phyloP scores from a whole-genome alignment of 768 basidiomycete genomes.

The Pholiota microspora region DNA sequence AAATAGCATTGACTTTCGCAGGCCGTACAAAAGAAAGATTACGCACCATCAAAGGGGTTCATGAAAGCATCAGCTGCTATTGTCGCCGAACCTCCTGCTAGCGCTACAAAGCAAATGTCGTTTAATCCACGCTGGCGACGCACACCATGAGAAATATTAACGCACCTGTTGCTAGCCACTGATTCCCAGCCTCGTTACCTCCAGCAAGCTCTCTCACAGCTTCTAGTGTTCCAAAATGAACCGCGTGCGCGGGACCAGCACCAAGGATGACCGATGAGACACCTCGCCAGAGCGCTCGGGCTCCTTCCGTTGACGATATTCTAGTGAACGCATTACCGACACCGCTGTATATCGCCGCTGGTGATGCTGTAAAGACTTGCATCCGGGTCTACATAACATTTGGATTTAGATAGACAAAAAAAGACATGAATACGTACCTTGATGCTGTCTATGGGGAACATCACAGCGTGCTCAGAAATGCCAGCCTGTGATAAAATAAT shows the following conservation, averaged over 20 bases:
- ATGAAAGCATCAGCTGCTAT: conserved; percentile 96
- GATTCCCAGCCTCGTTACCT: conserved; percentile 77
- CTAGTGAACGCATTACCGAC: conserved; percentile 89
- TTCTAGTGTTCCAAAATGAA: conserved; percentile 96
- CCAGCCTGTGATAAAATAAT: conserved; percentile 65
- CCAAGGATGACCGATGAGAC: conserved; percentile 95
- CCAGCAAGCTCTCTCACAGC: conserved; percentile 91
- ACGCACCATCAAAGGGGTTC: conserved; percentile 98
- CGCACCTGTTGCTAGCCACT: conserved; percentile 88
- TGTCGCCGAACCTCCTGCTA: conserved; percentile 93
- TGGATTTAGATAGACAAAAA: conserved; percentile 3
- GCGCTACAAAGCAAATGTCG: conserved; percentile 44
- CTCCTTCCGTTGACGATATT: conserved; percentile 93
- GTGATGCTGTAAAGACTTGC: conserved; percentile 92
- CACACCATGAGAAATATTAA: conserved; percentile 12
- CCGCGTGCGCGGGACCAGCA: conserved; percentile 96
- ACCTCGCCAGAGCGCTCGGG: conserved; percentile 90
- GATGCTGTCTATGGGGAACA: conserved; percentile 98
- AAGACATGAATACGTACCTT: conserved; percentile 59
- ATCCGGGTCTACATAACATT: conserved; percentile 78
- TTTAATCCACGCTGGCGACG: conserved; percentile 1
- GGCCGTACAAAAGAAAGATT: conserved; percentile 1
- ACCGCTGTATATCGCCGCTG: conserved; percentile 83
- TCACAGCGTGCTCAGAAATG: conserved; percentile 98
- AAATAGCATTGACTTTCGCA: no score